Conservation (phyloP, 2,329 filamentous ascomycete genomes). For the Fusarium sterilihyphosum region DNA sequence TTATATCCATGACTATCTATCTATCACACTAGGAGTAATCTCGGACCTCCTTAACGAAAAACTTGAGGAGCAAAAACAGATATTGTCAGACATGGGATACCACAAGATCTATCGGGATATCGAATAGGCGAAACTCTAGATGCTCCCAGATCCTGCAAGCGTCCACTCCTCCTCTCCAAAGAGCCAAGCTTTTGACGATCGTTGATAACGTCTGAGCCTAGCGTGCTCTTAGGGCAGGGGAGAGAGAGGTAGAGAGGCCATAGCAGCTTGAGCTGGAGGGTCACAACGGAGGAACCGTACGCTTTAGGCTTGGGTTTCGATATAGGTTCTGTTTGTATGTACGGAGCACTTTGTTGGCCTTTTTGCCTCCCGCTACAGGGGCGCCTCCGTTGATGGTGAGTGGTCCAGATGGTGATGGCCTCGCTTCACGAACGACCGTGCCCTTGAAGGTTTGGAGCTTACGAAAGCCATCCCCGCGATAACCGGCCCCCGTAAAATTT, state of each 20-base stretch:
- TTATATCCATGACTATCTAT: conserved; percentile 16
- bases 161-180: conserved; percentile 9
- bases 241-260: background rate
- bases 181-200: conserved; percentile 18
- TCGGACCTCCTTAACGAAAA: conserved; percentile 7
- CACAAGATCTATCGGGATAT: conserved; percentile 25
- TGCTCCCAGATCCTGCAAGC: conserved; percentile 35
- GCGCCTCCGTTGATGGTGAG: background rate
- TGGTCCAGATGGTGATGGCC: conserved; percentile 4
- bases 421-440: background rate
- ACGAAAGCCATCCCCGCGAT: conserved; percentile 24
- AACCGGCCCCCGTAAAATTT: conserved; percentile 3
- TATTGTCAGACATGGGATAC: conserved; percentile 2
- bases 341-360: conserved; percentile 5
- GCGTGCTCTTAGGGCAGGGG: conserved; percentile 7
- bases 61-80: background rate
- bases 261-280: background rate
- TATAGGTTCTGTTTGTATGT: background rate
- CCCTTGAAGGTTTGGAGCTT: conserved; percentile 26
- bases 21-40: conserved; percentile 15
- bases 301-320: conserved; percentile 15
- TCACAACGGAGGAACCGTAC: conserved; percentile 16
- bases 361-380: conserved; percentile 32
- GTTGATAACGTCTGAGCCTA: conserved; percentile 17
- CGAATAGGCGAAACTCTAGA: conserved; percentile 32